Conservation (phyloP, 2,329 filamentous ascomycete genomes). For the Alternaria metachromatica region DNA sequence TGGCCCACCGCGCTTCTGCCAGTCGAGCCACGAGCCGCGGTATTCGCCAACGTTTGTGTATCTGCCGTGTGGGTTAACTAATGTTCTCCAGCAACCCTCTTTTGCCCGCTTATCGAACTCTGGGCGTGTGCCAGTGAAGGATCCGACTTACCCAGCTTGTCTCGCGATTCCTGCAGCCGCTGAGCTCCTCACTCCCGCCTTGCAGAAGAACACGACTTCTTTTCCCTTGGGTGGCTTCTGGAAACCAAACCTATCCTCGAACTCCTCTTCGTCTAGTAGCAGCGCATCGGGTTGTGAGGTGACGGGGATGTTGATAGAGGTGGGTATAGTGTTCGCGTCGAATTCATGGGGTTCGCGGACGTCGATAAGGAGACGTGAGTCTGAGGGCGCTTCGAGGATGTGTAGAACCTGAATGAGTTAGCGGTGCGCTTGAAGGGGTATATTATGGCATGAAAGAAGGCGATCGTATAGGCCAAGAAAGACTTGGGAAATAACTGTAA, state of each 20-base stretch:
- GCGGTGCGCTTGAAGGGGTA: background rate
- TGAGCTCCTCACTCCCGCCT: slow-evolving; percentile 81
- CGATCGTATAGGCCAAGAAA: too few relatives aligned
- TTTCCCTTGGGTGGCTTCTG: slow-evolving; percentile 33
- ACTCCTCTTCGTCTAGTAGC: slow-evolving; percentile 77
- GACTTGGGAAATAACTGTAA: background rate
- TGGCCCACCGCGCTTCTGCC: slow-evolving; percentile 74
- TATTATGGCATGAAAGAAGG: too few relatives aligned
- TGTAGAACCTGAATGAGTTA: slow-evolving; percentile 39
- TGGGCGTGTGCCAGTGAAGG: background rate
- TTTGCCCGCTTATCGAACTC: background rate
- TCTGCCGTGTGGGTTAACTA: background rate
- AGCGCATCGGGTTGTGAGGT: slow-evolving; percentile 78
- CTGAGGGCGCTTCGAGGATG: slow-evolving; percentile 36
- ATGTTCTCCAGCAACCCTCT: background rate
- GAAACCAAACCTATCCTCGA: slow-evolving; percentile 82
- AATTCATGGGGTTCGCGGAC: slow-evolving; percentile 77
- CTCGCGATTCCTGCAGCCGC: slow-evolving; percentile 79
- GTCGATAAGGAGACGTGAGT: slow-evolving; percentile 57
- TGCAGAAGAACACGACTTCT: slow-evolving; percentile 80
- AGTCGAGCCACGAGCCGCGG: slow-evolving; percentile 80
- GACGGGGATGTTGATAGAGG: slow-evolving; percentile 82
- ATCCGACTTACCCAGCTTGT: slow-evolving; percentile 71
- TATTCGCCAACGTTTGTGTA: slow-evolving; percentile 77
- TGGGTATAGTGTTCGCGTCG: slow-evolving; percentile 71